Base-by-base conservation (phyloP, 2,329 filamentous ascomycete genomes). In the Aspergillus oerlinghausenensis region DNA sequence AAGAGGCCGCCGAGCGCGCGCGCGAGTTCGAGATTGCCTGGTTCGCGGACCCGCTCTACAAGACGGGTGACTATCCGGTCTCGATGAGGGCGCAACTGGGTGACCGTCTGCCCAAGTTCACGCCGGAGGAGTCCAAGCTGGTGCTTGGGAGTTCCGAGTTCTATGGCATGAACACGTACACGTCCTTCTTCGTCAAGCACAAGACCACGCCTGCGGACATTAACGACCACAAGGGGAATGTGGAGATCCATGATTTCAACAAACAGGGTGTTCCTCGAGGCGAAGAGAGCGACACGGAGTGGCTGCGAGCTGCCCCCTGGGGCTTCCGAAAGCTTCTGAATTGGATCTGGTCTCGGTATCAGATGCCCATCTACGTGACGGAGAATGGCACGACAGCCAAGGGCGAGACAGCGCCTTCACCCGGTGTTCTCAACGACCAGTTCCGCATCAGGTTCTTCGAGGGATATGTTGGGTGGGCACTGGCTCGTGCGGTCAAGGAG, bases 101-200 rank as follows among this genome's bases (percentile, higher is more conserved):
- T 55, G 81, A 87, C 69, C 84, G 89, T 17, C 80, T 93, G 50
- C 89, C 89, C 3, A 78, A 79, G 42, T 92, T 89, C 69, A 90
- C 88, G 0, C 73, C 80, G 0, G 88, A 89, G 62, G 89, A 93
- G 71, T 72, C 76, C 6, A 82, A 81, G 4, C 78, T 92, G 21
- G 85, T 93, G 49, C 80, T 87, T 67, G 89, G 88, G 9, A 89
- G 86, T 67, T 92, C 91, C 69, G 89, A 92, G 77, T 93, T 92
- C 75, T 93, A 92, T 74, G 90, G 89, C 70, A 91, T 92, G 88
- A 92, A 93, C 79, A 87, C 89, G 77, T 93, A 93, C 78, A 91
- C 88, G 21, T 86, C 89, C 67, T 89, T 92, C 79, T 93, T 89
- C 75, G 84, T 92, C 75, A 85, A 85, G 74, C 87, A 92, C 76